Percentiles rank a stretch among this genome's conserved stretches.
These are phyloP conservation scores for Suillus sp. DNA, from an alignment of 768 basidiomycete species.

Conservation along the genomic window DNA sequence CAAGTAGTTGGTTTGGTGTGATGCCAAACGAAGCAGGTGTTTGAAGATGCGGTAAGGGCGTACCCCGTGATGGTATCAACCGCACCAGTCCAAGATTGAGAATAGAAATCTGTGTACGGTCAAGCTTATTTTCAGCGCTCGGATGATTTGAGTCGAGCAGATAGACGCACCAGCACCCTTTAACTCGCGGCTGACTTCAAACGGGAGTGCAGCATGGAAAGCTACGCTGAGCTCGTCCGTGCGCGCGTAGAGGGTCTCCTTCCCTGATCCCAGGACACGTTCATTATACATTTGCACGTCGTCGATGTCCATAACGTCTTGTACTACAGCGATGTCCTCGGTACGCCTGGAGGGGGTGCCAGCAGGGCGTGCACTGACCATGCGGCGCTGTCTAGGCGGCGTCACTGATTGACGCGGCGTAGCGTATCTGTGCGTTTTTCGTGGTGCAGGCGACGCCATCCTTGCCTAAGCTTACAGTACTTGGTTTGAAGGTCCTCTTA, in stretches of 20 bases:
- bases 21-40: slow-evolving; percentile 85
- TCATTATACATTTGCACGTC: slow-evolving; percentile 45
- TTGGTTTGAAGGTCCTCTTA: too few species aligned
- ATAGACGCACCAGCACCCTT: slow-evolving; percentile 56
- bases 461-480: background rate
- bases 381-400: slow-evolving; percentile 29
- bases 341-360: slow-evolving; percentile 24
- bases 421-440: slow-evolving; percentile 44
- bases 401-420: slow-evolving; percentile 28
- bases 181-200: slow-evolving; percentile 74
- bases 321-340: slow-evolving; percentile 44
- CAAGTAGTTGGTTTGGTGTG: slow-evolving; percentile 79
- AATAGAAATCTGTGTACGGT: slow-evolving; percentile 57
- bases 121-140: background rate
- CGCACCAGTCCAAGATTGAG: slow-evolving; percentile 67
- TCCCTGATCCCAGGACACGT: slow-evolving; percentile 31
- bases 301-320: slow-evolving; percentile 70
- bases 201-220: slow-evolving; percentile 69
- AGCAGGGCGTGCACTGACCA: slow-evolving; percentile 27
- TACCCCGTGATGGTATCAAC: slow-evolving; percentile 75
- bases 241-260: slow-evolving; percentile 57
- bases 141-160: slow-evolving; percentile 3
- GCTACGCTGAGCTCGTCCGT: slow-evolving; percentile 69
- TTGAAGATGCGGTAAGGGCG: slow-evolving; percentile 67
- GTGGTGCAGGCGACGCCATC: slow-evolving; percentile 55